These are phyloP conservation scores for Papiliotrema nemorosa DNA, from an alignment of 1,284 basidiomycete genomes.

Conservation along the genomic window DNA sequence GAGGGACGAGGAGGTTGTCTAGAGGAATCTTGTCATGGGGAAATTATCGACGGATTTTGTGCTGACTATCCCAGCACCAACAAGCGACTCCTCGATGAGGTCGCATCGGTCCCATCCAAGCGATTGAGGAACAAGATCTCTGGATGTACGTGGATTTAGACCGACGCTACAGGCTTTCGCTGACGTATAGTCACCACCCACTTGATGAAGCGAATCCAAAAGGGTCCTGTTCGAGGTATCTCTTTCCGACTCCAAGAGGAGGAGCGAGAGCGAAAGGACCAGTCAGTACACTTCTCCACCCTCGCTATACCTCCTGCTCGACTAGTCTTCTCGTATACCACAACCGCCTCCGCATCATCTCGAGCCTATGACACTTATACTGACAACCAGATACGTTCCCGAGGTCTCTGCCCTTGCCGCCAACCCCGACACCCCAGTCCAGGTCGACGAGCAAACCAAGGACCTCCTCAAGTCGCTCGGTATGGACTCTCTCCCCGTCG, in stretches of 20 bases:
- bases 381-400: conserved; percentile 65
- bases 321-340: not conserved
- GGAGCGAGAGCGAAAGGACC: conserved; percentile 98
- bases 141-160: conserved; percentile 56
- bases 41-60: conserved; percentile 8
- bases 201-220: conserved; percentile 99
- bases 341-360: no score
- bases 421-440: conserved; percentile 62
- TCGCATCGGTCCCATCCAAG: conserved; percentile 96
- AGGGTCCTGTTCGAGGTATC: conserved; percentile 98
- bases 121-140: conserved; percentile 99
- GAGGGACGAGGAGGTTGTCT: not conserved
- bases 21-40: not conserved
- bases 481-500: conserved; percentile 81
- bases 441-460: conserved; percentile 91
- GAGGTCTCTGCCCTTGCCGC: conserved; percentile 92
- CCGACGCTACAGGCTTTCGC: not conserved
- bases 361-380: not conserved
- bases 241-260: conserved; percentile 99
- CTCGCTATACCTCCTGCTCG: not conserved
- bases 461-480: conserved; percentile 83
- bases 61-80: conserved; percentile 62
- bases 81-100: conserved; percentile 99
- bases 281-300: conserved; percentile 47
- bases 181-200: conserved; percentile 77